Evolutionary conservation across 1,139 yeast genomes (phyloP), one percentile per base, ranked within the genome.

Genomic region (Magnusiomyces paraingens): DNA sequence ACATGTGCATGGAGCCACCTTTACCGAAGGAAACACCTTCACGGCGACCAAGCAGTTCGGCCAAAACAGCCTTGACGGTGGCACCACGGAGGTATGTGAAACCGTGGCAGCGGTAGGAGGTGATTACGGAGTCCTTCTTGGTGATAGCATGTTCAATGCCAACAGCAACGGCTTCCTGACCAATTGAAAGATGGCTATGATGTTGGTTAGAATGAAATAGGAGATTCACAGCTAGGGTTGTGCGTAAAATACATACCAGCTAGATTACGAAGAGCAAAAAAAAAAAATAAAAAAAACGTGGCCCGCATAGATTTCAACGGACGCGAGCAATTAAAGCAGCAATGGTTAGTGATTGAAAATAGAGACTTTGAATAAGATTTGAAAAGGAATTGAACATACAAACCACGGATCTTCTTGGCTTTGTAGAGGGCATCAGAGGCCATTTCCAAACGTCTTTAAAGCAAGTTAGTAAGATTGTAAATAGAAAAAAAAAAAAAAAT

Each of bases 1-100:
- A 93, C 93, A 93, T 88, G 78, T 93, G 99, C 99, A 93, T 93
- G 60, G 99, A 93, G 64, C 99, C 99, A 76, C 99, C 99, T 76
- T 93, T 93, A 76, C 99, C 99, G 74, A 77, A 85, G 47, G 97
- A 86, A 59, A 88, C 94, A 77, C 99, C 99, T 55, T 85, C 76
- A 76, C 96, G 84, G 76, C 86, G 87, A 66, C 99, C 99, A 91
- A 93, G 86, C 73, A 93, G 80, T 76, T 93, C 99, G 59, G 96
- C 98, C 65, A 94, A 77, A 58, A 93, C 95, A 57, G 81, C 84
- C 73, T 87, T 84, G 63, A 91, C 96, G 32, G 96, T 78, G 38
- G 95, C 88, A 61, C 99, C 99, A 73, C 99, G 83, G 86, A 88
- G 84, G 78, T 82, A 87, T 48, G 97, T 93, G 76, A 93, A 90